Conservation (phyloP, 305 asterid genomes). For the Solanum aculeatissimum region DNA sequence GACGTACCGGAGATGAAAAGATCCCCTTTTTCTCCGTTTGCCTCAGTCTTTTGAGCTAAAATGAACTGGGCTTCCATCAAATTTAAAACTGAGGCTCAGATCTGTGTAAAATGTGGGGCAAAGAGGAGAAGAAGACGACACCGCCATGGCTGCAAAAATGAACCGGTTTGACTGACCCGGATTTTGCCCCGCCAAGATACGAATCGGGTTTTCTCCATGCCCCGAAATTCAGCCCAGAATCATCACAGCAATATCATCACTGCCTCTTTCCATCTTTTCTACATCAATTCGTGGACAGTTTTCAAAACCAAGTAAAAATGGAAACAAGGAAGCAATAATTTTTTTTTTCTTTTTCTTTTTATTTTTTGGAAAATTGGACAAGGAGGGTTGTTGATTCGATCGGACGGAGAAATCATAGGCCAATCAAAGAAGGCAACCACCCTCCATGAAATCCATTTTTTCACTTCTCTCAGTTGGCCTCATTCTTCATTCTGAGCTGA, state of each 20-base stretch:
- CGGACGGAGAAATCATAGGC: neutral
- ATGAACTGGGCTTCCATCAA: neutral
- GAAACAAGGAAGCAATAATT: too few species aligned
- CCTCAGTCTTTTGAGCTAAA: neutral
- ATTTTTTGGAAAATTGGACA: neutral
- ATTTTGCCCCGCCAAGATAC: neutral
- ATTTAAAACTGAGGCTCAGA: constrained; percentile 25
- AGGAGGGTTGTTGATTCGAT: neutral
- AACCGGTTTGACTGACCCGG: neutral
- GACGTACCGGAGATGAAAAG: neutral
- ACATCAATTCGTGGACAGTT: too few species aligned
- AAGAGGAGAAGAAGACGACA: neutral
- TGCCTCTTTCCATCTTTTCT: too few species aligned
- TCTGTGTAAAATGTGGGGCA: constrained; percentile 5
- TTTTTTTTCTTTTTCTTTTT: too few species aligned
- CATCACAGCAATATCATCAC: too few species aligned
- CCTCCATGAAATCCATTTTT: neutral
- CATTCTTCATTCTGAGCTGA: neutral
- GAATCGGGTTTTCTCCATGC: too few species aligned
- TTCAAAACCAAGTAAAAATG: too few species aligned
- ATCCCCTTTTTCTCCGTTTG: neutral
- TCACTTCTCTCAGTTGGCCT: neutral
- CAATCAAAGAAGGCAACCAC: neutral
- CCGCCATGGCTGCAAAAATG: neutral
- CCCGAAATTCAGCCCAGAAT: too few species aligned